These are phyloP conservation scores for Nannizziopsis barbatae DNA, from an alignment of 2,329 filamentous ascomycete genomes.

Conservation along the genomic window DNA sequence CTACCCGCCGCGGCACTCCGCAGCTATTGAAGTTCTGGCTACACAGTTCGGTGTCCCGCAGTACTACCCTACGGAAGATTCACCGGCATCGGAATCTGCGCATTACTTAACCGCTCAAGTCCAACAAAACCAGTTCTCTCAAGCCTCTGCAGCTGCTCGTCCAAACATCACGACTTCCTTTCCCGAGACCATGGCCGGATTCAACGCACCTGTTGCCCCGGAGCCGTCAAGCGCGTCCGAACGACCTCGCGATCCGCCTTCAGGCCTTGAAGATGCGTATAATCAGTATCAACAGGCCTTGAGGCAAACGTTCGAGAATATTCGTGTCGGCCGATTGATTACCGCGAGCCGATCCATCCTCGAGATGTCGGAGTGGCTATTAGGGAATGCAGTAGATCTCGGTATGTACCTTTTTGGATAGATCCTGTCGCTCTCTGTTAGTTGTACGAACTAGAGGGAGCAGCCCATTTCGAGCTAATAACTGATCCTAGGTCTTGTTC, in stretches of 20 bases:
- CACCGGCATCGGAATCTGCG: conserved; percentile 50
- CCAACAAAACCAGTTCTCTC: conserved; percentile 46
- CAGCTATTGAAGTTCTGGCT: conserved; percentile 65
- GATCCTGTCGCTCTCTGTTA: conserved; percentile 12
- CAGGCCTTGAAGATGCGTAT: conserved; percentile 56
- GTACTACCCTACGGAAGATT: conserved; percentile 60
- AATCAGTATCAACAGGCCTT: conserved; percentile 47
- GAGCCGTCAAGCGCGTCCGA: conserved; percentile 28
- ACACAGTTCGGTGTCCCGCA: conserved; percentile 57
- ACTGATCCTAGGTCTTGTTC: conserved; percentile 57
- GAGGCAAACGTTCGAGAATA: conserved; percentile 58
- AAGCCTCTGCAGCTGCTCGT: conserved; percentile 48
- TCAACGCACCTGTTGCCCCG: conserved; percentile 28
- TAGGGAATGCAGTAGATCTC: conserved; percentile 53
- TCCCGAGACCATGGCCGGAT: conserved; percentile 43
- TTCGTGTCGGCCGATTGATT: conserved; percentile 49
- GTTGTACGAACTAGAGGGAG: conserved; percentile 13
- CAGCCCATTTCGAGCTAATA: conserved; percentile 20
- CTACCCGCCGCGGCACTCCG: conserved; percentile 64
- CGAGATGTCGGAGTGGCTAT: conserved; percentile 54
- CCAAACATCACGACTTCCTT: conserved; percentile 43
- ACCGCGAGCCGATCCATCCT: conserved; percentile 50
- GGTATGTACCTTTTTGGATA: conserved; percentile 42
- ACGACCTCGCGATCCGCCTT: conserved; percentile 28
- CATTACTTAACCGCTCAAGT: conserved; percentile 57